Evolutionary conservation across 108 stramenopile species (phyloP).

Genomic region (Mayamaea pseudoterrestris): DNA sequence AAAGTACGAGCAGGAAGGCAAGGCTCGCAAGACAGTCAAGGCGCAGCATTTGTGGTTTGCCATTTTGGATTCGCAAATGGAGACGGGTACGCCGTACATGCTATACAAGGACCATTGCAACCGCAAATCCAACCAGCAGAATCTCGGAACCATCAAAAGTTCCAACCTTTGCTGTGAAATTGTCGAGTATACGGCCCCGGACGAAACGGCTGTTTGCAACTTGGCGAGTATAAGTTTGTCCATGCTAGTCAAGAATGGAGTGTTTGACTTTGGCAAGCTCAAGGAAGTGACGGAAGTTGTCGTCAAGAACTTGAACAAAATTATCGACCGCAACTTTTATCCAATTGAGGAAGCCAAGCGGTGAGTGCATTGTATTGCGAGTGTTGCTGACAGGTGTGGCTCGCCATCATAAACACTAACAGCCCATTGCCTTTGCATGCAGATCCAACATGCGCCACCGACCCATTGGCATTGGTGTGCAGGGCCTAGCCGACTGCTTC

Average conservation of each 20-base stretch:
- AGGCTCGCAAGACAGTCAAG: constrained; percentile 48
- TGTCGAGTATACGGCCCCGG: constrained; percentile 87
- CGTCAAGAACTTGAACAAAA: constrained; percentile 83
- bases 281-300: constrained; percentile 83
- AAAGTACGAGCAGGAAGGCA: constrained; percentile 79
- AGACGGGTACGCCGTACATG: constrained; percentile 97
- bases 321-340: constrained; percentile 93
- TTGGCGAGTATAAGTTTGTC: constrained; percentile 84
- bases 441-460: constrained; percentile 87
- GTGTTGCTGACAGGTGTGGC: no score
- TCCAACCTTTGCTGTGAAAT: constrained; percentile 97
- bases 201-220: constrained; percentile 96
- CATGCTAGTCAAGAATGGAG: constrained; percentile 66
- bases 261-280: constrained; percentile 83
- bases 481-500: constrained; percentile 93
- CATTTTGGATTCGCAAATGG: constrained; percentile 87
- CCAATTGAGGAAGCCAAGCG: constrained; percentile 81
- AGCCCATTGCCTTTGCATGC: no score
- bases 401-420: no score
- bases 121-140: constrained; percentile 92
- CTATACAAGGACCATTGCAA: constrained; percentile 96
- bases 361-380: no score
- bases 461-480: constrained; percentile 94
- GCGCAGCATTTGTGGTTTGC: constrained; percentile 84
- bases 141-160: constrained; percentile 93